These are phyloP conservation scores for Aaosphaeria pasadenensis DNA, from an alignment of 2,329 filamentous ascomycete species.

Conservation along the genomic window DNA sequence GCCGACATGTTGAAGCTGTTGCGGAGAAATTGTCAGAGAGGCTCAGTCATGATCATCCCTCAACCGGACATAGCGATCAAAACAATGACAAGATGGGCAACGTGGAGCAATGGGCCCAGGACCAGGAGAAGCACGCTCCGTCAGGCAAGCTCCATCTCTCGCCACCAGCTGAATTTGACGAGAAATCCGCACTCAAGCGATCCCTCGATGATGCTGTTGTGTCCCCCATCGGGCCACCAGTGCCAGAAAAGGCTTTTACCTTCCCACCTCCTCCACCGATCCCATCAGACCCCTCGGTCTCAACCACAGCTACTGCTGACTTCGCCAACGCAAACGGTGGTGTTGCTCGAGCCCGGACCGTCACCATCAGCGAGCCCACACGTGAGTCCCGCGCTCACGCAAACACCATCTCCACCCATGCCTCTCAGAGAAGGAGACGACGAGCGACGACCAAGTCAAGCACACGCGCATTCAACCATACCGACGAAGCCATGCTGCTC, in stretches of 20 bases:
- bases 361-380: conserved; percentile 34
- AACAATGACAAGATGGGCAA: conserved; percentile 20
- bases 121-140: conserved; percentile 31
- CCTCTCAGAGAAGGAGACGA: conserved; percentile 53
- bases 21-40: conserved; percentile 32
- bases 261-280: conserved; percentile 34
- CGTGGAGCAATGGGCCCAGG: conserved; percentile 38
- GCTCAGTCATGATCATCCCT: conserved; percentile 16
- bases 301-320: conserved; percentile 9
- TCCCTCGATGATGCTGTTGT: conserved; percentile 25
- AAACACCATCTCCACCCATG: conserved; percentile 8
- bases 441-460: conserved; percentile 69
- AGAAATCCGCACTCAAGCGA: conserved; percentile 27
- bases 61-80: conserved; percentile 3
- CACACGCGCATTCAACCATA: conserved; percentile 59
- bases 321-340: conserved; percentile 7
- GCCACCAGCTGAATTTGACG: conserved; percentile 17
- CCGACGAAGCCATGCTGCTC: conserved; percentile 67
- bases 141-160: conserved; percentile 7
- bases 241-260: conserved; percentile 21
- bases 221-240: conserved; percentile 21
- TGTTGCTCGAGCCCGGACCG: conserved; percentile 25
- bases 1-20: conserved; percentile 20
- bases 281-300: conserved; percentile 12
- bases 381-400: conserved; percentile 7